Conservation (phyloP, 306 rosid genomes). For the Cicer yamashitae region DNA sequence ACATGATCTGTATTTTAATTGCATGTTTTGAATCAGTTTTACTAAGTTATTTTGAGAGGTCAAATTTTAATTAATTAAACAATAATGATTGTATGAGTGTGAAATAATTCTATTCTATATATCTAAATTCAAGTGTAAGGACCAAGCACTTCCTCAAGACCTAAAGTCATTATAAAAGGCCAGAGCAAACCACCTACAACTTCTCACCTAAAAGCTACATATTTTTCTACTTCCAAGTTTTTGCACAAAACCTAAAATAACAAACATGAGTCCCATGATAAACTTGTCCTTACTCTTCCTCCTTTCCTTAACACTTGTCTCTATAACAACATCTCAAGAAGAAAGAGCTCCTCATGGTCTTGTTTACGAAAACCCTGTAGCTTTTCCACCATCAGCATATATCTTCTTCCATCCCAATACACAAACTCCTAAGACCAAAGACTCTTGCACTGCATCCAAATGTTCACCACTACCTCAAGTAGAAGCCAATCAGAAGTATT, state of each 20-base stretch:
- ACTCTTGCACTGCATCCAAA: constrained; percentile 57
- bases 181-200: constrained; percentile 48
- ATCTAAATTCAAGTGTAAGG: constrained; percentile 62
- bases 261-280: constrained; percentile 46
- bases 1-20: no score
- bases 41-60: neutral
- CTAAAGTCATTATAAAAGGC: constrained; percentile 56
- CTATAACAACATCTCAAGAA: constrained; percentile 56
- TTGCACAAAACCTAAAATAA: constrained; percentile 28
- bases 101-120: constrained; percentile 38
- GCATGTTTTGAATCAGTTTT: no score
- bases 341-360: constrained; percentile 86
- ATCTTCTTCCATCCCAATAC: constrained; percentile 79
- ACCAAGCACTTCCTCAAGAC: constrained; percentile 54
- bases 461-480: constrained; percentile 80
- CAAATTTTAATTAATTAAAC: neutral
- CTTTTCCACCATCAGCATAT: constrained; percentile 77
- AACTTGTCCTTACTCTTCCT: constrained; percentile 51
- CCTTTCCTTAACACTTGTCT: constrained; percentile 50
- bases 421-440: constrained; percentile 46
- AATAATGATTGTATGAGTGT: neutral
- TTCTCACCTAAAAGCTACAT: constrained; percentile 47
- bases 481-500: constrained; percentile 51
- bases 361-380: constrained; percentile 59
- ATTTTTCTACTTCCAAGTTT: constrained; percentile 39